Evolutionary conservation across 1,139 yeast genomes (phyloP).

Genomic region (Diutina sp.): DNA sequence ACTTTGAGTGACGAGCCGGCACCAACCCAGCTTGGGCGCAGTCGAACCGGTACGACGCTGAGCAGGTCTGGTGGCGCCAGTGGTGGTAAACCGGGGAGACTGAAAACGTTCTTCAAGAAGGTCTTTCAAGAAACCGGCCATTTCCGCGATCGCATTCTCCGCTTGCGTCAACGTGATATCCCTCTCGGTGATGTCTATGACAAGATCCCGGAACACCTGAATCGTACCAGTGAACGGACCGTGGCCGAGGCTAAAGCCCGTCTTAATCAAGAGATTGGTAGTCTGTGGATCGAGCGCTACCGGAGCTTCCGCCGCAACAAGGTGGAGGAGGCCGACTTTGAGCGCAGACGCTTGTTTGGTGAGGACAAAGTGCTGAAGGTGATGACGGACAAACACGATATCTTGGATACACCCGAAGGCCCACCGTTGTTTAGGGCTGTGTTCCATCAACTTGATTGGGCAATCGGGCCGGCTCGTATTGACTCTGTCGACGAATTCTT

Average conservation of each 20-base stretch:
- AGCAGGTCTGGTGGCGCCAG: background rate
- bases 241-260: conserved; percentile 23
- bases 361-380: conserved; percentile 18
- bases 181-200: background rate
- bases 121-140: background rate
- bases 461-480: conserved; percentile 16
- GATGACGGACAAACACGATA: conserved; percentile 21
- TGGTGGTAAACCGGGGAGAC: background rate
- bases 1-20: conserved; percentile 6
- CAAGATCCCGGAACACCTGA: background rate
- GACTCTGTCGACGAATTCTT: conserved; percentile 22
- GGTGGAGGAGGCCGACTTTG: conserved; percentile 14
- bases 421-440: conserved; percentile 22
- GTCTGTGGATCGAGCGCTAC: conserved; percentile 52
- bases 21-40: background rate
- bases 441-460: conserved; percentile 19
- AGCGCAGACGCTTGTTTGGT: conserved; percentile 22
- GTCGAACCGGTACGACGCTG: background rate
- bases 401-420: conserved; percentile 22
- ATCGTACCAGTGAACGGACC: conserved; percentile 9
- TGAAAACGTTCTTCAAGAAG: background rate
- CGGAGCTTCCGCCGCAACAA: conserved; percentile 15
- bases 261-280: conserved; percentile 38
- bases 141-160: background rate
- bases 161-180: background rate